Base-by-base conservation (phyloP, 2,329 filamentous ascomycete genomes). In the Lanzia echinophila region DNA sequence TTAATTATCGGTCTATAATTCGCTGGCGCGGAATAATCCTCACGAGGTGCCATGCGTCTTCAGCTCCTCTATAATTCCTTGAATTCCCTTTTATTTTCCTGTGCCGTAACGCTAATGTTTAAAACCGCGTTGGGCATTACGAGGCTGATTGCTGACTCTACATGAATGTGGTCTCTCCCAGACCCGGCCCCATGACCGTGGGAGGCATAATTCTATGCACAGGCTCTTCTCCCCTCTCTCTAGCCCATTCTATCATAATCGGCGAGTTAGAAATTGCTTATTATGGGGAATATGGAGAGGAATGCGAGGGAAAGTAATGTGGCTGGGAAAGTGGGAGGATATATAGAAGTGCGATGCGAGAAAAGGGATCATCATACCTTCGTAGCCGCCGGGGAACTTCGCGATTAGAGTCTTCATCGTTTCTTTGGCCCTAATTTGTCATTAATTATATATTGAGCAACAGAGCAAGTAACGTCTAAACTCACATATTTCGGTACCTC, bases 381-480 rank as follows among this genome's bases (percentile, higher is more conserved):
- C 50, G 33, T 53, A 53, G n/a, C 50, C 50, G n/a, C 36, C 36
- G 10, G 50, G 50, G 20, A 47, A 53, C 50, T 48, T 53, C 11
- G 43, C 43, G 32, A 53, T 47, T 19, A 53, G 32, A 20, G 24
- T 48, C 44, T 47, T 53, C 50, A 53, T 53, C n/a, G 43, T 42
- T 34, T 47, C 44, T 20, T 53, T 53, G 44, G 44, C 50, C 50
- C 50, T 53, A 34, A 24, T 17, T 19, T 39, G 22, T 53, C 3
- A 33, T 46, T 46, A 47, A 19, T 15, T 12, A 47, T 41, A 41
- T 38, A n/a, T 19, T 15, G 6, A 36, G 31, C n/a, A 39, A 39
- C 20, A 28, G 31, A 19, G 20, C 22, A 20, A 48, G 44, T 38
- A 17, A 20, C 3, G 22, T 32, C 8, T 20, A 32, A 17, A 47